Evolutionary conservation across 1,284 basidiomycete genomes (phyloP), one percentile per base, ranked within the genome.

Genomic region (Amylostereum areolatum): DNA sequence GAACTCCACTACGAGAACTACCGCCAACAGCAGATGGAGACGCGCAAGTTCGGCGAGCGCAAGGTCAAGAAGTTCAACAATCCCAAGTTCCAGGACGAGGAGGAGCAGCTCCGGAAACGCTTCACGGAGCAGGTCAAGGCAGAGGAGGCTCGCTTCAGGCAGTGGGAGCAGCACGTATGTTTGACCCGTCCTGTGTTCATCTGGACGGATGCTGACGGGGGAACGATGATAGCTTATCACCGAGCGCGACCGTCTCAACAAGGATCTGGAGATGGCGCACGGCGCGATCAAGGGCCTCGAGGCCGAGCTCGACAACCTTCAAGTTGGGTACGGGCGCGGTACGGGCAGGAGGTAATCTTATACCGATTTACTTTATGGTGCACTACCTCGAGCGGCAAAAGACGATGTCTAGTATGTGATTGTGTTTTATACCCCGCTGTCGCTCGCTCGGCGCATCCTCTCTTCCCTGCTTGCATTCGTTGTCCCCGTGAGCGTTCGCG

Each of bases 121-220:
- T 99, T 99, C 72, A 99, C 96, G 32, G 97, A 99, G 70, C 96
- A 99, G 75, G 97, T 99, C 80, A 99, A 99, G 78, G 78, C 94
- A 53, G 96, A 99, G 75, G 96, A 99, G 68, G 81, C 90, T 9
- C 80, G 97, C 54, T 99, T 99, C 82, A 84, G 97, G 65, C 94
- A 98, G 64, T 99, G 97, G 97, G 96, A 98, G 70, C 93, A 97
- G 73, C 95, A 97, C 72, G 89, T 94, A 67, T 57, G 87, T 78
- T 43, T 34, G 28, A 8, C 44, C 45, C 49, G 28, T 10, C 4
- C 3, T 30, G 12, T 33, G 11, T 11, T n/a, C 29, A n/a, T n/a
- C n/a, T n/a, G n/a, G n/a, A n/a, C n/a, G n/a, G n/a, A n/a, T n/a
- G n/a, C n/a, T n/a, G n/a, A n/a, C n/a, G n/a, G n/a, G n/a, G n/a